phyloP scores from a whole-genome alignment of 2,329 filamentous ascomycete species.

The Aspergillus novoparasiticus region DNA sequence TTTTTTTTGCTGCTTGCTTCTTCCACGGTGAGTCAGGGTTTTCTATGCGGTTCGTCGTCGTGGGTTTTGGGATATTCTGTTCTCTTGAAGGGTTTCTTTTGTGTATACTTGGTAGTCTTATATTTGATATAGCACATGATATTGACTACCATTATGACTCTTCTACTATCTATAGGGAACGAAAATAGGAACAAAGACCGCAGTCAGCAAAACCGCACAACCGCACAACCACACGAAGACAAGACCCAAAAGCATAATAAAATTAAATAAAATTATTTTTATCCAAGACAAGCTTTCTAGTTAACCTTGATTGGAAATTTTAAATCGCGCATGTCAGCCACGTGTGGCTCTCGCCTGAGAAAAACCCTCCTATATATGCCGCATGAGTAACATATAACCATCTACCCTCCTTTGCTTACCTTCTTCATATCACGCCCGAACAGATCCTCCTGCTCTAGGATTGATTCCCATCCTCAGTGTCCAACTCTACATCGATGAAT shows the following conservation, averaged over 20 bases:
- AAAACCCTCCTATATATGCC: not conserved
- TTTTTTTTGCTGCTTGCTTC: not conserved
- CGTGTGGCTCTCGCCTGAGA: not conserved
- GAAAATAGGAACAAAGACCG: not conserved
- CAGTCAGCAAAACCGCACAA: not conserved
- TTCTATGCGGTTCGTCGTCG: not conserved
- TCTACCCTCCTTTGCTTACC: not conserved
- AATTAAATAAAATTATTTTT: not conserved
- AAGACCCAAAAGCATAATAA: not conserved
- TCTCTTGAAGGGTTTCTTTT: not conserved
- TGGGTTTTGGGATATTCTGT: not conserved
- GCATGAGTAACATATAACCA: not conserved
- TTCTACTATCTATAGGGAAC: too few species aligned
- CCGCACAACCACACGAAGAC: not conserved
- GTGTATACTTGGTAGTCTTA: not conserved
- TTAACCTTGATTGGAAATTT: not conserved
- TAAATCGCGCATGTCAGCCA: not conserved
- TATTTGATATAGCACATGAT: not conserved
- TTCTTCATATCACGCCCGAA: not conserved
- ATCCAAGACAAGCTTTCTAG: not conserved
- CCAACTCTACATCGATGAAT: not conserved
- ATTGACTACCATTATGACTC: too few species aligned
- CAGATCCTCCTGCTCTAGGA: not conserved
- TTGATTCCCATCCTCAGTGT: not conserved
- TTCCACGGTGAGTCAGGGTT: not conserved